Conservation (phyloP, 768 basidiomycete species). For the Pleurotus tuoliensis region DNA sequence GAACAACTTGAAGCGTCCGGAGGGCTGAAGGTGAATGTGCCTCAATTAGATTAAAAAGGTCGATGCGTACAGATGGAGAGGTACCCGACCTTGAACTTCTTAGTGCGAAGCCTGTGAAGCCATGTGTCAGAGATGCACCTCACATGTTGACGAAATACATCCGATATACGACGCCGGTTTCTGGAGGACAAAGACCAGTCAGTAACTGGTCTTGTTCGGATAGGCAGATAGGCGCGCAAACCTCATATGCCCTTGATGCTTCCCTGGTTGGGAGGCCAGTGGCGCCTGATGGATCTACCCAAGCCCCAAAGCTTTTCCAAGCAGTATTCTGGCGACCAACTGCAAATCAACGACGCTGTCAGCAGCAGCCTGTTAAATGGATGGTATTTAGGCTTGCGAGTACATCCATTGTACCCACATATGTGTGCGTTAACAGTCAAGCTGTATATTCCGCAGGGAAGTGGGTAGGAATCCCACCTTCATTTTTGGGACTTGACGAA, state of each 20-base stretch:
- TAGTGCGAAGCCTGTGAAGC: constrained; percentile 44
- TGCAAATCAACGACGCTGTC: constrained; percentile 7
- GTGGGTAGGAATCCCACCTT: too few species aligned
- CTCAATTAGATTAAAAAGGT: constrained; percentile 8
- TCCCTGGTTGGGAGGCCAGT: constrained; percentile 46
- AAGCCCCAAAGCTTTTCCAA: constrained; percentile 44
- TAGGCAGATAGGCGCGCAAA: constrained; percentile 41
- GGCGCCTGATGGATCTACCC: constrained; percentile 45
- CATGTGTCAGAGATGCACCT: constrained; percentile 43
- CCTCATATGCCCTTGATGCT: constrained; percentile 45
- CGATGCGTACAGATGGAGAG: background rate
- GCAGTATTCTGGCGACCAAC: constrained; percentile 50
- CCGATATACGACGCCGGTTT: constrained; percentile 34
- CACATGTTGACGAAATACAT: constrained; percentile 51
- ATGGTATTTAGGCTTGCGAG: too few species aligned
- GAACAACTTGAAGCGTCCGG: constrained; percentile 49
- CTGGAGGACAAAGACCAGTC: too few species aligned
- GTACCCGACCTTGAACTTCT: constrained; percentile 33
- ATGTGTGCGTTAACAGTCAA: too few species aligned
- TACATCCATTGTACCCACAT: too few species aligned
- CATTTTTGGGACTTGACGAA: too few species aligned
- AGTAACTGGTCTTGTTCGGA: too few species aligned
- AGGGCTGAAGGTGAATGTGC: constrained; percentile 45
- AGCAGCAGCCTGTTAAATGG: too few species aligned
- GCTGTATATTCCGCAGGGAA: too few species aligned